A percentile compares a stretch with the other conserved stretches of the same genome.
Evolutionary conservation across 2,329 filamentous ascomycete genomes (phyloP).

Genomic region (Penicillium freii): DNA sequence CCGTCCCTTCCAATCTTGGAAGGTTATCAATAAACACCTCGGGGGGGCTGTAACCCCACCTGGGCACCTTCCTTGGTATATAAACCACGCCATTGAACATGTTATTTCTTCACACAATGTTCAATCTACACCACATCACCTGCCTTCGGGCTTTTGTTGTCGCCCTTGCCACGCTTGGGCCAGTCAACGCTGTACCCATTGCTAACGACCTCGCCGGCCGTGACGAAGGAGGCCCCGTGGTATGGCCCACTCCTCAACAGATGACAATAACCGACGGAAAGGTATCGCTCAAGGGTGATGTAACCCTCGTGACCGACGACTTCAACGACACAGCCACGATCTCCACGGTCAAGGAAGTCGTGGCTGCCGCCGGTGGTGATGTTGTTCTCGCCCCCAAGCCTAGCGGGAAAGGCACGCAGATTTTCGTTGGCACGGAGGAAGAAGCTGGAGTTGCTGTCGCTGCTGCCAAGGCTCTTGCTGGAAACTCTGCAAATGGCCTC

Average conservation of each 20-base stretch:
- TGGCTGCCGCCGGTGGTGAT: not conserved
- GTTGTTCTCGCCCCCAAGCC: not conserved
- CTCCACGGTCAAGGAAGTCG: not conserved
- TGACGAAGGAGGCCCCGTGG: not conserved
- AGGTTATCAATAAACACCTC: not conserved
- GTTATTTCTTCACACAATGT: not conserved
- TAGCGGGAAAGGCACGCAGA: not conserved
- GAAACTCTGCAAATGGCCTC: not conserved
- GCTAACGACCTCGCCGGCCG: not conserved
- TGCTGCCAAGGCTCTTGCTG: not conserved
- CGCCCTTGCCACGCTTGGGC: not conserved
- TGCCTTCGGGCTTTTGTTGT: not conserved
- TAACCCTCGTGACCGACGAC: not conserved
- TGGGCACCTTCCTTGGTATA: not conserved
- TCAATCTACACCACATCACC: not conserved
- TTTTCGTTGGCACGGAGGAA: not conserved
- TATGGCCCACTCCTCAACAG: not conserved
- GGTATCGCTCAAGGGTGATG: not conserved
- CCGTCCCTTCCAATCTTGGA: not conserved
- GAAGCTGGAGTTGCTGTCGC: not conserved
- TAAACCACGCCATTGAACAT: not conserved
- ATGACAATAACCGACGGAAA: not conserved
- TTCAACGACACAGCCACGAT: not conserved
- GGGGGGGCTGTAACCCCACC: not conserved
- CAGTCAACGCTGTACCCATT: not conserved